A percentile compares a stretch with the other conserved stretches of the same genome.
Conservation (phyloP, 345 rosid species). For the Populus euphratica region DNA sequence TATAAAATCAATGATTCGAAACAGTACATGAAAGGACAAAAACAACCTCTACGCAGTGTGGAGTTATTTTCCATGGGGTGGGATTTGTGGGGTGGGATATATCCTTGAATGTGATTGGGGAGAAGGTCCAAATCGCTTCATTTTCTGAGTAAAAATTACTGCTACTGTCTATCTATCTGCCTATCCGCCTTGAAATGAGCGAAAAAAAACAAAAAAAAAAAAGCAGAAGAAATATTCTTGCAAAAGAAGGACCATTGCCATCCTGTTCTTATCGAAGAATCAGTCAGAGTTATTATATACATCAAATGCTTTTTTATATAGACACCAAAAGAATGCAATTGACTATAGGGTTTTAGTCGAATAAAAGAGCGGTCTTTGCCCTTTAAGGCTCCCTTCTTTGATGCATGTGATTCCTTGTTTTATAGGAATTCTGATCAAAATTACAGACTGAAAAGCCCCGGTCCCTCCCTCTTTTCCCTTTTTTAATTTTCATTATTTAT, state of each 20-base stretch:
- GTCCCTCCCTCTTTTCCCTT: neutral
- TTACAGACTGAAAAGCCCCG: neutral
- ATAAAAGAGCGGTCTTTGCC: slow-evolving; percentile 2
- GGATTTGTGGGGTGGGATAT: neutral
- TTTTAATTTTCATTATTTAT: too few species aligned
- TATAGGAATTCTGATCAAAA: slow-evolving; percentile 13
- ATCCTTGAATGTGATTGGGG: slow-evolving; percentile 1
- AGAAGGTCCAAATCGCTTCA: slow-evolving; percentile 22
- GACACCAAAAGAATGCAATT: neutral
- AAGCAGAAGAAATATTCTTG: slow-evolving; percentile 8
- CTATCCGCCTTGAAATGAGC: slow-evolving; percentile 39
- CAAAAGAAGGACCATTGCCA: slow-evolving; percentile 22
- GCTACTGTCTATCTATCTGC: neutral
- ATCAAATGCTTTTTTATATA: neutral
- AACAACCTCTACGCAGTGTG: neutral
- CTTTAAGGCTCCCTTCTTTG: slow-evolving; percentile 19
- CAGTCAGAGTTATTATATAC: slow-evolving; percentile 25
- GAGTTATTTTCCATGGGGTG: slow-evolving; percentile 5
- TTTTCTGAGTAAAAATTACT: slow-evolving; percentile 11
- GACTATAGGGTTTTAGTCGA: slow-evolving; percentile 19
- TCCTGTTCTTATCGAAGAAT: slow-evolving; percentile 30
- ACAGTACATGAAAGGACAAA: slow-evolving; percentile 6
- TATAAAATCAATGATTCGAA: slow-evolving; percentile 29
- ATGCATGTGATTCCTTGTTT: slow-evolving; percentile 34
- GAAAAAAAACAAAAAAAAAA: neutral